A percentile compares a stretch with the other conserved stretches of the same genome.
phyloP scores from a whole-genome alignment of 805 yeast species.

The Debaryomyces prosopidis region DNA sequence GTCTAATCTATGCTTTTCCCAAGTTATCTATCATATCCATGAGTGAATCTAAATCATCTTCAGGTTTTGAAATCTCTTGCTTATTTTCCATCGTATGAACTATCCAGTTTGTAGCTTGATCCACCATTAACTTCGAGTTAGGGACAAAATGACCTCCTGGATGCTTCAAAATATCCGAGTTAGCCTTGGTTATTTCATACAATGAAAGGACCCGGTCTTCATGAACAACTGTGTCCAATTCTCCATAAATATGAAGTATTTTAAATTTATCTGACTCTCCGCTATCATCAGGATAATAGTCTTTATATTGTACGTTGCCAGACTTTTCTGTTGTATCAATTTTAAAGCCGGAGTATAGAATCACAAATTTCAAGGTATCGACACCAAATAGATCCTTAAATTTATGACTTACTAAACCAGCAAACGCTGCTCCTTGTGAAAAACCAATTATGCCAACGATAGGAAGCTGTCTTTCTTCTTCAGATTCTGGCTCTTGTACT shows the following conservation, averaged over 20 bases:
- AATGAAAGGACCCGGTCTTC: slow-evolving; percentile 67
- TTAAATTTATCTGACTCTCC: slow-evolving; percentile 22
- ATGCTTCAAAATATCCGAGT: slow-evolving; percentile 67
- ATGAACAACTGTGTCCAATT: slow-evolving; percentile 82
- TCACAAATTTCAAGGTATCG: slow-evolving; percentile 60
- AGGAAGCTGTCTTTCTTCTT: slow-evolving; percentile 45
- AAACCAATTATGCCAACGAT: slow-evolving; percentile 89
- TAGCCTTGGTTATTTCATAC: slow-evolving; percentile 38
- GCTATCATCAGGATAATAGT: slow-evolving; percentile 24
- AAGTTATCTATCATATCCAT: slow-evolving; percentile 39
- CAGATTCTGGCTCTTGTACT: slow-evolving; percentile 19
- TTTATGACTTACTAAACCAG: slow-evolving; percentile 65
- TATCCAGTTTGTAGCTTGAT: slow-evolving; percentile 44
- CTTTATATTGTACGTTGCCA: slow-evolving; percentile 25
- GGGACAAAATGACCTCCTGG: slow-evolving; percentile 99
- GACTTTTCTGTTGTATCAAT: slow-evolving; percentile 25
- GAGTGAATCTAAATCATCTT: slow-evolving; percentile 31
- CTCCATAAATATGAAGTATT: slow-evolving; percentile 78
- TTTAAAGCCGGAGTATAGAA: slow-evolving; percentile 69
- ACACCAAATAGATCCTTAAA: slow-evolving; percentile 54
- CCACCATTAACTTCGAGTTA: slow-evolving; percentile 58
- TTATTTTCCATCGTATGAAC: slow-evolving; percentile 12
- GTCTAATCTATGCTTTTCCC: slow-evolving; percentile 14
- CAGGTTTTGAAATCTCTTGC: background rate
- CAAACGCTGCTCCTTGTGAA: slow-evolving; percentile 92